Percentiles rank a stretch among this genome's conserved stretches.
phyloP scores from a whole-genome alignment of 2,329 filamentous ascomycete genomes.

The Xylaria sp. region DNA sequence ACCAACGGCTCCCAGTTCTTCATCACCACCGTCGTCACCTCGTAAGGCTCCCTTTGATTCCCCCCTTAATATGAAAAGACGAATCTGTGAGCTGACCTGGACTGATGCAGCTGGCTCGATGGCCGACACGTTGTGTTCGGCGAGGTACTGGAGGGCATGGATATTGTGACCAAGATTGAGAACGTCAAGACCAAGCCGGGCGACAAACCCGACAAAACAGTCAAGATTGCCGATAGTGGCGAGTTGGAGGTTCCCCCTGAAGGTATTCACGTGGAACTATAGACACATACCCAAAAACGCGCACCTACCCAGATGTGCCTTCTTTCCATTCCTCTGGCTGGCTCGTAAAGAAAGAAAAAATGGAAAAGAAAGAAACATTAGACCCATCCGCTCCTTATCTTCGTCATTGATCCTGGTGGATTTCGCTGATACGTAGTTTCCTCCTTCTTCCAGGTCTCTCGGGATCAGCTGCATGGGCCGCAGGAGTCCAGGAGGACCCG shows the following conservation, averaged over 20 bases:
- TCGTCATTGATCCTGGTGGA: constrained; percentile 49
- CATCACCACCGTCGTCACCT: constrained; percentile 84
- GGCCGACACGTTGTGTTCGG: constrained; percentile 88
- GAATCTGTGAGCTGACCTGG: constrained; percentile 34
- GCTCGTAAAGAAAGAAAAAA: constrained; percentile 27
- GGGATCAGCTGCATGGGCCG: constrained; percentile 53
- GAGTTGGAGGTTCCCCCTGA: constrained; percentile 84
- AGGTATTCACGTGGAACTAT: constrained; percentile 94
- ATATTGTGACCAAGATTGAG: constrained; percentile 82
- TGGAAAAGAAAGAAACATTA: constrained; percentile 25
- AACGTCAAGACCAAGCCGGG: constrained; percentile 70
- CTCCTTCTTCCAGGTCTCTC: constrained; percentile 46
- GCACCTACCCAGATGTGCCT: constrained; percentile 44
- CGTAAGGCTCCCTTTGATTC: constrained; percentile 60
- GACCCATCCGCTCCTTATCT: constrained; percentile 46
- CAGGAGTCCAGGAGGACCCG: constrained; percentile 42
- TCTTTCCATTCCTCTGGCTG: constrained; percentile 41
- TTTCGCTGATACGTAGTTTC: constrained; percentile 41
- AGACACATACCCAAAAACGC: constrained; percentile 55
- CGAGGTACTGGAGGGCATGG: constrained; percentile 87
- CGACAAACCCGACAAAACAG: constrained; percentile 74
- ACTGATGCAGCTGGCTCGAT: constrained; percentile 74
- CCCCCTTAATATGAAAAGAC: constrained; percentile 9
- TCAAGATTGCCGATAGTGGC: constrained; percentile 86
- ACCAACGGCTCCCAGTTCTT: constrained; percentile 93